Conservation (phyloP, 2,329 filamentous ascomycete species). For the Scytalidium sp. region DNA sequence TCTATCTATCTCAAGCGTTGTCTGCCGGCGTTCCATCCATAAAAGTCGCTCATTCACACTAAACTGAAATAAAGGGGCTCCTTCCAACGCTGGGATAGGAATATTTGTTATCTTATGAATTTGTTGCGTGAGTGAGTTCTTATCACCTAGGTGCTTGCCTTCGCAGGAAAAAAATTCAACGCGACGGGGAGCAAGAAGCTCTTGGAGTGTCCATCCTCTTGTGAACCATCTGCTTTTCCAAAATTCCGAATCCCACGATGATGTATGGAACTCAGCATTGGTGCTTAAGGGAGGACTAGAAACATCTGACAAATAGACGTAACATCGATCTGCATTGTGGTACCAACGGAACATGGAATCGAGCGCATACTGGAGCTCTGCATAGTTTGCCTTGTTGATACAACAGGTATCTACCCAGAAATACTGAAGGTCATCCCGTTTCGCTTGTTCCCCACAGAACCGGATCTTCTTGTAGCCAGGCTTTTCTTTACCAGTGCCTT, state of each 20-base stretch:
- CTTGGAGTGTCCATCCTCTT: slow-evolving; percentile 3
- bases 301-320: slow-evolving; percentile 11
- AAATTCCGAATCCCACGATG: slow-evolving; percentile 9
- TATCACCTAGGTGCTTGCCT: slow-evolving; percentile 7
- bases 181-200: slow-evolving; percentile 9
- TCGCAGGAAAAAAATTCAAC: slow-evolving; percentile 9
- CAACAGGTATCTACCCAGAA: slow-evolving; percentile 9
- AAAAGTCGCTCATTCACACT: slow-evolving; percentile 23
- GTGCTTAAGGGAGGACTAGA: slow-evolving; percentile 2
- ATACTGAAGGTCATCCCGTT: slow-evolving; percentile 1
- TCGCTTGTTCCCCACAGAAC: slow-evolving; percentile 9
- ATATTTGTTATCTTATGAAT: slow-evolving; percentile 6
- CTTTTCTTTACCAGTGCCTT: slow-evolving; percentile 3
- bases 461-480: slow-evolving; percentile 15
- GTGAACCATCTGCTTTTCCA: slow-evolving; percentile 5
- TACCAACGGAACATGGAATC: slow-evolving; percentile 16
- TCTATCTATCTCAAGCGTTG: slow-evolving; percentile 33
- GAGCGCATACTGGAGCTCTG: slow-evolving; percentile 13
- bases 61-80: slow-evolving; percentile 4
- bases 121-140: slow-evolving; percentile 6
- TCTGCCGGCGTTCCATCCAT: slow-evolving; percentile 34
- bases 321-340: slow-evolving; percentile 3
- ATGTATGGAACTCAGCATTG: neutral
- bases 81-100: slow-evolving; percentile 5
- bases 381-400: slow-evolving; percentile 3